These are phyloP conservation scores for Porcisia hertigi DNA, from an alignment of 208 protist genomes.

Conservation along the genomic window DNA sequence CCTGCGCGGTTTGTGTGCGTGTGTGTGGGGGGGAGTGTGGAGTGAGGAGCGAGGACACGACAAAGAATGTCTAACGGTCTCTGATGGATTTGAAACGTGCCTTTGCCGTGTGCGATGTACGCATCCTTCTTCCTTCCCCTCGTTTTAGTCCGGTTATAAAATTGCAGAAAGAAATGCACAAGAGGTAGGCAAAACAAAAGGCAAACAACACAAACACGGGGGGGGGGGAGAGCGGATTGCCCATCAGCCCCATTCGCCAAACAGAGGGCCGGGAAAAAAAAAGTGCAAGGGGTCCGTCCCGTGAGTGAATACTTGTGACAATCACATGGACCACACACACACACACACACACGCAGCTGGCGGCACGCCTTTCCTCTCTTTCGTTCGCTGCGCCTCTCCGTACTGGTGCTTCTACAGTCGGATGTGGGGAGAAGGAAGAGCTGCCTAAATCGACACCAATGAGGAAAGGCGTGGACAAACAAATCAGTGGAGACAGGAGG, in stretches of 20 bases:
- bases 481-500: neutral
- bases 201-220: too few species aligned
- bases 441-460: neutral
- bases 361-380: neutral
- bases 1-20: neutral
- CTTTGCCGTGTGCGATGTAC: too few species aligned
- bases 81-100: too few species aligned
- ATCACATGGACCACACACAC: neutral
- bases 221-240: too few species aligned
- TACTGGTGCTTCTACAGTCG: neutral
- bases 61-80: too few species aligned
- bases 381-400: neutral
- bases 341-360: constrained; percentile 1
- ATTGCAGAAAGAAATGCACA: too few species aligned
- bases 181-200: too few species aligned
- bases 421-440: neutral
- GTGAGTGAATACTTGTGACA: neutral
- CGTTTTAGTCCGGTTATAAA: too few species aligned
- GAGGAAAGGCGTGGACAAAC: too few species aligned
- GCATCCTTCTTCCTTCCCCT: too few species aligned
- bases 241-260: neutral
- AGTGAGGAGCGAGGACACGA: too few species aligned
- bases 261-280: constrained; percentile 6
- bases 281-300: neutral
- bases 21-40: neutral